Evolutionary conservation across 345 rosid species (phyloP).

Genomic region (Lepidium didymum): DNA sequence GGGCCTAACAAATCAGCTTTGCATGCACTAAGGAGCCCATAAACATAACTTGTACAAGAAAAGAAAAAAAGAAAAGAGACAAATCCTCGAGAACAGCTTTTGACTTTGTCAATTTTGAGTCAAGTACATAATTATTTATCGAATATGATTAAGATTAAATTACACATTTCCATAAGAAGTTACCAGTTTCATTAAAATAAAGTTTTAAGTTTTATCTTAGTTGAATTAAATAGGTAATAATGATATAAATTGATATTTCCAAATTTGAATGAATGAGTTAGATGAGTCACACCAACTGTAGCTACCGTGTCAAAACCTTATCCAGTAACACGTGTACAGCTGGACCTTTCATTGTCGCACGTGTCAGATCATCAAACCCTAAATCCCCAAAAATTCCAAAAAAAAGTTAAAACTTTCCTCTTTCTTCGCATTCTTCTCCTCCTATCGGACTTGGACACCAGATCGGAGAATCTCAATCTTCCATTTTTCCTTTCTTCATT

Average conservation of each 20-base stretch:
- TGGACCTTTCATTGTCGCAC: conserved; percentile 53
- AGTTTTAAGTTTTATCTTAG: too few species aligned
- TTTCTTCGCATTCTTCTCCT: conserved; percentile 26
- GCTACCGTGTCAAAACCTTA: conserved; percentile 38
- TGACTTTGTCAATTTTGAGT: background rate
- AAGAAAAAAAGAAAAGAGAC: too few species aligned
- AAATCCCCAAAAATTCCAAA: conserved; percentile 26
- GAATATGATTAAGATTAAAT: too few species aligned
- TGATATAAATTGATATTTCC: background rate
- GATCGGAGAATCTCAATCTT: conserved; percentile 26
- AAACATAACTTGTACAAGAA: background rate
- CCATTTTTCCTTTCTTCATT: background rate
- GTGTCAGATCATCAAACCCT: conserved; percentile 68
- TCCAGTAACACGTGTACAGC: conserved; percentile 60
- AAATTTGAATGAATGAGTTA: background rate
- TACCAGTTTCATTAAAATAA: too few species aligned
- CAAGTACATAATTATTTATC: background rate
- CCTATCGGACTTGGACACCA: conserved; percentile 42
- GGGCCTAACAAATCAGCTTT: background rate
- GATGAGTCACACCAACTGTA: conserved; percentile 29
- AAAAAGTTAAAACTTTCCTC: conserved; percentile 12
- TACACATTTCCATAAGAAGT: too few species aligned
- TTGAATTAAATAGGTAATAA: too few species aligned
- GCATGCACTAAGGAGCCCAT: background rate
- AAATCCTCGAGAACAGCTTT: background rate